Percentiles rank a stretch among this genome's conserved stretches.
Evolutionary conservation across 2,329 filamentous ascomycete species (phyloP).

Genomic region (Colletotrichum neosansevieriae): DNA sequence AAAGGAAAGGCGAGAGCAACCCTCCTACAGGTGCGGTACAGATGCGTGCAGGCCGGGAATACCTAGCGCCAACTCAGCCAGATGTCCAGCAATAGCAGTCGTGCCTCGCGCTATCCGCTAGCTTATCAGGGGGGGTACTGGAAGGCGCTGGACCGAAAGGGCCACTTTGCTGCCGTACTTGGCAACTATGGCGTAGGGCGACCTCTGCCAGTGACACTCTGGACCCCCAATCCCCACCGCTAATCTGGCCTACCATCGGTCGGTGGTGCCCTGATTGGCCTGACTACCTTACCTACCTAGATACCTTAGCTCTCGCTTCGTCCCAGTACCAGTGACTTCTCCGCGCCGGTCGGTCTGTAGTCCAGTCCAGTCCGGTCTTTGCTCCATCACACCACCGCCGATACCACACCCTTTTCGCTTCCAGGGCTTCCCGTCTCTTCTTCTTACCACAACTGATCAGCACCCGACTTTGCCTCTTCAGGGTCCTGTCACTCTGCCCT

Average conservation of each 20-base stretch:
- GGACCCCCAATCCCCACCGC: conserved; percentile 29
- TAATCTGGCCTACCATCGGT: conserved; percentile 31
- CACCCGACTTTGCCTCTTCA: conserved; percentile 26
- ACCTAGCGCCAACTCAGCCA: conserved; percentile 27
- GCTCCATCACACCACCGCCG: conserved; percentile 36
- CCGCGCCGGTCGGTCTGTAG: conserved; percentile 1
- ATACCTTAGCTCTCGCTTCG: no score
- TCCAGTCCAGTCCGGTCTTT: conserved; percentile 21
- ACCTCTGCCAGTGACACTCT: conserved; percentile 1
- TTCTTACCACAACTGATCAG: conserved; percentile 33
- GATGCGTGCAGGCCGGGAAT: conserved; percentile 14
- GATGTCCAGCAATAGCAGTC: conserved; percentile 22
- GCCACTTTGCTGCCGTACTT: conserved; percentile 13
- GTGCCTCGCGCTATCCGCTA: conserved; percentile 32
- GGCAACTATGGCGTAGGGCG: conserved; percentile 37
- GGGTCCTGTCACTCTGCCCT: conserved; percentile 32
- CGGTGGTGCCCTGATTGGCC: conserved; percentile 17
- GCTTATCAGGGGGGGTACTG: conserved; percentile 32
- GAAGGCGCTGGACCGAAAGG: conserved; percentile 13
- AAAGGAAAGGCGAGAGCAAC: conserved; percentile 13
- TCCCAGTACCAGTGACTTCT: conserved; percentile 30
- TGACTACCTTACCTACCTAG: not conserved
- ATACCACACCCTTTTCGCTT: conserved; percentile 27
- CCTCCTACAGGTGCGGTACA: not conserved
- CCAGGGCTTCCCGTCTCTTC: conserved; percentile 37